Conservation (phyloP, 768 basidiomycete species). For the Nidularia pulvinata region DNA sequence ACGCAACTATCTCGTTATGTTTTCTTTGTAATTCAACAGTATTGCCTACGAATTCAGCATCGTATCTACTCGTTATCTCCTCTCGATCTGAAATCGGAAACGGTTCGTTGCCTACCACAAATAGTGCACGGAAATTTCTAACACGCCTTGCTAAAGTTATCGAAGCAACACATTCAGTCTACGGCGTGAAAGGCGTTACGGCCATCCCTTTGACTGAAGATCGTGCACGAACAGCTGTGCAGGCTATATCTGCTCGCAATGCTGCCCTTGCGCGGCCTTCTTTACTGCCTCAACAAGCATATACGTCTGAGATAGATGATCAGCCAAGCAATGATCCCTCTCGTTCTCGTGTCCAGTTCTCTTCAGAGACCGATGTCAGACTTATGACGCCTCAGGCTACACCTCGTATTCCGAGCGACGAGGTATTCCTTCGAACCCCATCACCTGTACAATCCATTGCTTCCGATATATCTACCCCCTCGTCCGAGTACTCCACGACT, state of each 20-base stretch:
- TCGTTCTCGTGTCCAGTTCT: constrained; percentile 51
- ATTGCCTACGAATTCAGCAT: constrained; percentile 40
- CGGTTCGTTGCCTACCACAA: constrained; percentile 40
- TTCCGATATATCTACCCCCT: constrained; percentile 56
- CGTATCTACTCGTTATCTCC: constrained; percentile 76
- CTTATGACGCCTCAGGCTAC: constrained; percentile 34
- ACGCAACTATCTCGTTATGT: constrained; percentile 14
- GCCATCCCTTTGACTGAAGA: constrained; percentile 74
- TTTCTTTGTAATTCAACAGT: neutral
- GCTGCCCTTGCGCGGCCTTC: constrained; percentile 42
- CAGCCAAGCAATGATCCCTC: constrained; percentile 5
- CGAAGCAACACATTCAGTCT: constrained; percentile 59
- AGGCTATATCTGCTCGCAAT: constrained; percentile 52
- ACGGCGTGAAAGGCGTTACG: constrained; percentile 64
- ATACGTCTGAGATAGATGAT: constrained; percentile 4
- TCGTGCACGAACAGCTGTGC: constrained; percentile 53
- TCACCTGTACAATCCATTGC: constrained; percentile 39
- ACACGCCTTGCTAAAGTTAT: constrained; percentile 47
- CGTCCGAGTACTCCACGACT: constrained; percentile 44
- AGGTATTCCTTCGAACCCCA: constrained; percentile 14
- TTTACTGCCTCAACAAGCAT: constrained; percentile 27
- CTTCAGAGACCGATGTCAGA: constrained; percentile 43
- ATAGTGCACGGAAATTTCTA: neutral
- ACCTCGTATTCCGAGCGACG: constrained; percentile 15
- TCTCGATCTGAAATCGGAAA: constrained; percentile 62